Evolutionary conservation across 352 stramenopile genomes (phyloP), one percentile per base, ranked within the genome.

Genomic region (Pythium phragmiticola): DNA sequence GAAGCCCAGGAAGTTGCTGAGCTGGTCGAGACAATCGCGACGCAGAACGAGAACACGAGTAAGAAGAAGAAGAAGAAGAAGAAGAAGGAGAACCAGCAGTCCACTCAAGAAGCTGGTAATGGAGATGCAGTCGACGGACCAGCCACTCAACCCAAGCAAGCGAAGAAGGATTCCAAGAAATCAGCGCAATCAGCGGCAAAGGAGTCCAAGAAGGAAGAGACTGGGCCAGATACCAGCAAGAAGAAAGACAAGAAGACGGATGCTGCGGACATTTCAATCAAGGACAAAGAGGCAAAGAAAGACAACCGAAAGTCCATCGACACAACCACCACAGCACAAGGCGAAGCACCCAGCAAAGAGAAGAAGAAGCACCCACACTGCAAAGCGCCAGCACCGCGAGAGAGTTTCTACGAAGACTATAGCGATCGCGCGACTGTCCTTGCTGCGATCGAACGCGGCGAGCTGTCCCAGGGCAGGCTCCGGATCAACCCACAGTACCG

Each of bases 401-500:
- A 53, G 5, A 64, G 61, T 26, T 60, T 57, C 39, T 73, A 66
- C 30, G 58, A 69, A 28, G 48, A 65, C 16, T 68, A 72, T 47
- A 46, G 47, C 17, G 56, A 62, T 17, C 57, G 56, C 12, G 39
- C 33, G 14, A 19, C 37, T 3, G 66, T 69, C 11, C 55, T 66
- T 19, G 56, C 21, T 23, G 60, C 66, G 9, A 54, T 84, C 28
- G 63, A 65, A 28, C 52, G 57, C 33, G 74, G 76, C 3, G 64
- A 64, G 21, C 30, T 82, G 9, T 60, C 71, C 43, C 73, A 91
- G 58, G 88, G 88, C 52, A 87, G 80, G 33, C 65, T 96, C 16
- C 84, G 88, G 3, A 74, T 95, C 23, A 96, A 94, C 50, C 65
- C 68, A 0, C 80, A 80, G 59, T 92, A 90, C 30, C 76, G 78